Conservation (phyloP, 2,329 filamentous ascomycete species). For the Fusarium sp. region DNA sequence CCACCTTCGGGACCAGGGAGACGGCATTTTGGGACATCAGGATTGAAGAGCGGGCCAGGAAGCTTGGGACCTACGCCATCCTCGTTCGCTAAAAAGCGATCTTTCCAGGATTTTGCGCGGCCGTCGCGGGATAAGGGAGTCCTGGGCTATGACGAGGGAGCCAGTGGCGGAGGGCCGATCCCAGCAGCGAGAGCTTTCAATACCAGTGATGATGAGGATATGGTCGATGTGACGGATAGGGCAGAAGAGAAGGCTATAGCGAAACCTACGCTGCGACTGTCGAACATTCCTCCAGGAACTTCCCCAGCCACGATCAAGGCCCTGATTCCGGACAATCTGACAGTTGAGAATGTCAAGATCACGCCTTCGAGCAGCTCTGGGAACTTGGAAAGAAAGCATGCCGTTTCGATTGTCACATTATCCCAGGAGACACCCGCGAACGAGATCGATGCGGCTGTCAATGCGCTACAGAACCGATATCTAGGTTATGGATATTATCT, state of each 20-base stretch:
- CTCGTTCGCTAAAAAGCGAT: conserved; percentile 66
- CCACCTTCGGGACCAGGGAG: conserved; percentile 53
- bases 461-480: conserved; percentile 82
- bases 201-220: conserved; percentile 71
- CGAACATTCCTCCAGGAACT: conserved; percentile 70
- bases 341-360: conserved; percentile 79
- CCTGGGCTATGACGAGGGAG: conserved; percentile 53
- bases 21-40: conserved; percentile 74
- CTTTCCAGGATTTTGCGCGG: conserved; percentile 58
- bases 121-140: conserved; percentile 42
- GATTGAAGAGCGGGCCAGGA: conserved; percentile 69
- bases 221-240: conserved; percentile 55
- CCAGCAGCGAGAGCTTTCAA: conserved; percentile 78
- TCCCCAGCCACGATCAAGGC: conserved; percentile 71
- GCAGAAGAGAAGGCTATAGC: conserved; percentile 70
- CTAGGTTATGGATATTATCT: conserved; percentile 87
- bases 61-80: conserved; percentile 67
- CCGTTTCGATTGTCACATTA: conserved; percentile 83
- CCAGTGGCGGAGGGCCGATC: conserved; percentile 57
- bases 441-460: conserved; percentile 85
- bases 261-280: conserved; percentile 71
- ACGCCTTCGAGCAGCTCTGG: conserved; percentile 65
- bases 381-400: conserved; percentile 74
- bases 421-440: conserved; percentile 83
- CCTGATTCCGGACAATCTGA: conserved; percentile 68